Conservation (phyloP, 2,329 filamentous ascomycete genomes). For the Albifimbria verrucaria region DNA sequence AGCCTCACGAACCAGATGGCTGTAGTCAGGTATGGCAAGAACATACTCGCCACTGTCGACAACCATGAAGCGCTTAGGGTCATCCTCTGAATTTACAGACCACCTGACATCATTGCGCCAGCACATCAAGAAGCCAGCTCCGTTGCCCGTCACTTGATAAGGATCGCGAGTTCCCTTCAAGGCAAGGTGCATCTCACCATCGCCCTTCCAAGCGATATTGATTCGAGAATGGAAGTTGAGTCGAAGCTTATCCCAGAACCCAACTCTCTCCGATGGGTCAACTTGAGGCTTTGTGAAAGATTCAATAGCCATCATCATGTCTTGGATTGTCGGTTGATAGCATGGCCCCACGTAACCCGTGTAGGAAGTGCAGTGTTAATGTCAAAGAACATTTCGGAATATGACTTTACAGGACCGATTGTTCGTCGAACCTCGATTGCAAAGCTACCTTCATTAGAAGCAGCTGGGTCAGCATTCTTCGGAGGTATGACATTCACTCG, state of each 20-base stretch:
- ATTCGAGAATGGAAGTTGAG: conserved; percentile 91
- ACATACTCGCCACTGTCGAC: conserved; percentile 96
- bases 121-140: conserved; percentile 96
- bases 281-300: conserved; percentile 95
- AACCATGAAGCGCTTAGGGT: conserved; percentile 91
- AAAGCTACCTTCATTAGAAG: conserved; percentile 62
- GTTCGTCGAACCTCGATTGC: conserved; percentile 85
- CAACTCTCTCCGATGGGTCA: conserved; percentile 88
- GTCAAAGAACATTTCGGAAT: conserved; percentile 86
- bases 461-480: conserved; percentile 49
- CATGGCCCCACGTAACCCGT: conserved; percentile 96
- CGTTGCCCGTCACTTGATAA: conserved; percentile 87
- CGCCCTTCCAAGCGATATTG: conserved; percentile 86
- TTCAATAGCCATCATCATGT: conserved; percentile 99
- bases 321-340: conserved; percentile 96
- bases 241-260: conserved; percentile 98
- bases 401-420: conserved; percentile 92
- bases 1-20: conserved; percentile 74
- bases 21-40: conserved; percentile 90
- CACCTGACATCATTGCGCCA: conserved; percentile 93
- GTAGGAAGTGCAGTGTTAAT: conserved; percentile 93
- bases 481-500: conserved; percentile 82
- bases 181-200: conserved; percentile 90
- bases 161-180: conserved; percentile 91
- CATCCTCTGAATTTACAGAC: conserved; percentile 78